Evolutionary conservation across 345 rosid species (phyloP).

Genomic region (Populus ilicifolia): DNA sequence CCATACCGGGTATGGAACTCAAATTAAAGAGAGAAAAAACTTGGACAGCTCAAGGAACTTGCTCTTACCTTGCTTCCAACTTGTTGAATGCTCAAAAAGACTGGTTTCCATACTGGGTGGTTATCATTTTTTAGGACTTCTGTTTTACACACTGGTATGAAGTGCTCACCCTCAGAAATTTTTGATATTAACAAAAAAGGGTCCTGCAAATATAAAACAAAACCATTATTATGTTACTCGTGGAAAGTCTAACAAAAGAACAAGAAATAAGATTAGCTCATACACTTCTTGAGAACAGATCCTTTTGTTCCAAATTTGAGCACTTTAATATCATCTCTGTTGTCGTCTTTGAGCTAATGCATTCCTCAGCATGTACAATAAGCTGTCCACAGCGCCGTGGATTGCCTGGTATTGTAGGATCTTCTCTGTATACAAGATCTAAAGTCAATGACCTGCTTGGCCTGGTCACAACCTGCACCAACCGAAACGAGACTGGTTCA

Average conservation of each 20-base stretch:
- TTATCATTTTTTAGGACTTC: conserved; percentile 78
- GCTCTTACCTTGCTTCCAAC: conserved; percentile 78
- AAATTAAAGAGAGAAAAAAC: neutral
- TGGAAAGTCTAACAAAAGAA: conserved; percentile 4
- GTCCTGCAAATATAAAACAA: conserved; percentile 47
- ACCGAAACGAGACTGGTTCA: neutral
- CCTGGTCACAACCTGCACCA: conserved; percentile 51
- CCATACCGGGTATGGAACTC: neutral
- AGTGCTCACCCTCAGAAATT: conserved; percentile 50
- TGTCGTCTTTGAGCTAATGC: conserved; percentile 60
- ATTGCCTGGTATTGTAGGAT: conserved; percentile 33
- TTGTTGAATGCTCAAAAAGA: conserved; percentile 74
- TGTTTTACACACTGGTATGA: conserved; percentile 81
- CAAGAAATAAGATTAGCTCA: conserved; percentile 22
- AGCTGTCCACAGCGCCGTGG: conserved; percentile 53
- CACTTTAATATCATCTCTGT: conserved; percentile 74
- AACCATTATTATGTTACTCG: conserved; percentile 8
- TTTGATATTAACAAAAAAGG: conserved; percentile 88
- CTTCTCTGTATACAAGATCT: conserved; percentile 54
- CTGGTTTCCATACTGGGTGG: conserved; percentile 70
- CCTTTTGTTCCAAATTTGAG: conserved; percentile 70
- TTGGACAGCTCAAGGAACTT: neutral
- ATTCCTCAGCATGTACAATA: conserved; percentile 81
- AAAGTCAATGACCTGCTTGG: conserved; percentile 45
- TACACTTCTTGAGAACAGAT: conserved; percentile 83